These are phyloP conservation scores for Zizania palustris DNA, from an alignment of 202 grass and related monocot species.

Conservation along the genomic window DNA sequence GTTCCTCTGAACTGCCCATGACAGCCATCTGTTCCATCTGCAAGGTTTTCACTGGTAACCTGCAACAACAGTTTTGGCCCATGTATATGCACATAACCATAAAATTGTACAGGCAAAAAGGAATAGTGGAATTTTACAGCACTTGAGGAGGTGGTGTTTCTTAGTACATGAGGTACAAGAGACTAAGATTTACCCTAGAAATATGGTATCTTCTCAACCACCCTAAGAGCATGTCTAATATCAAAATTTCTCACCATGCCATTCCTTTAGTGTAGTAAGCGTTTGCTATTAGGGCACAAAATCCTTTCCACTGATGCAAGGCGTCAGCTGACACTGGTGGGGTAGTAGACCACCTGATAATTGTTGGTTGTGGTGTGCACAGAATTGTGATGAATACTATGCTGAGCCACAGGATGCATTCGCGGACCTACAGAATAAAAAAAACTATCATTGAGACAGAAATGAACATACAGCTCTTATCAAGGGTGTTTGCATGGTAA, in stretches of 20 bases:
- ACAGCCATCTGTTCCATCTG: slow-evolving; percentile 95
- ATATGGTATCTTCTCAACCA: too few species aligned
- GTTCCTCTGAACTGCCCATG: slow-evolving; percentile 73
- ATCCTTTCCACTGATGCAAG: slow-evolving; percentile 94
- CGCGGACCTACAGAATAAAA: slow-evolving; percentile 43
- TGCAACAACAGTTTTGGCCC: slow-evolving; percentile 40
- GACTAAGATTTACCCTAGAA: too few species aligned
- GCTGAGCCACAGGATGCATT: slow-evolving; percentile 93
- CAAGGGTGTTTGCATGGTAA: slow-evolving; percentile 8
- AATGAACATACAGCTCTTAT: neutral
- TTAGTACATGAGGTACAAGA: too few species aligned
- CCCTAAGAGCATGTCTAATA: neutral
- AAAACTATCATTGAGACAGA: neutral
- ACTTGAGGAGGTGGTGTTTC: too few species aligned
- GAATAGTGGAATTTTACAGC: too few species aligned
- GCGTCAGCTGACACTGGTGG: slow-evolving; percentile 75
- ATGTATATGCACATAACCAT: slow-evolving; percentile 1
- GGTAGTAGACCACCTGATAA: slow-evolving; percentile 80
- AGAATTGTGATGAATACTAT: slow-evolving; percentile 95
- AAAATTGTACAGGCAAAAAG: neutral
- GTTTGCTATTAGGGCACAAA: slow-evolving; percentile 88
- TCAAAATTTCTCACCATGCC: slow-evolving; percentile 66
- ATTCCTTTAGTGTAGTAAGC: slow-evolving; percentile 95
- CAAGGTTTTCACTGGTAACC: slow-evolving; percentile 93
- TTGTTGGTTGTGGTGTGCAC: slow-evolving; percentile 81